A percentile compares a stretch with the other conserved stretches of the same genome.
phyloP scores from a whole-genome alignment of 345 rosid genomes.

The Brassica napus region DNA sequence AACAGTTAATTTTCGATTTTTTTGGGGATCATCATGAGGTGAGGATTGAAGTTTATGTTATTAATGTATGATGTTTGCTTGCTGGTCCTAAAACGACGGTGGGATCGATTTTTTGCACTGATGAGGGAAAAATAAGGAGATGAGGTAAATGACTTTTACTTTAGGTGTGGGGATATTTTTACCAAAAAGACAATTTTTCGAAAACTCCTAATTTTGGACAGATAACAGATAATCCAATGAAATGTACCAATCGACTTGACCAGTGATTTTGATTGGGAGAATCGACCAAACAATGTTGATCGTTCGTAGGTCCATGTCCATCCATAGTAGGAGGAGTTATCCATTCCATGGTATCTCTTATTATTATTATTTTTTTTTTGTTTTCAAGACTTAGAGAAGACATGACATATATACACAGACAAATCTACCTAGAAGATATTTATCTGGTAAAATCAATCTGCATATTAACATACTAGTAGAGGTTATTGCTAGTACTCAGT shows the following conservation, averaged over 20 bases:
- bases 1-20: no score
- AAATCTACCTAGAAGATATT: no score
- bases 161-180: neutral
- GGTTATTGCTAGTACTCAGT: no score
- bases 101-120: neutral
- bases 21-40: neutral
- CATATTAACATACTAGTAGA: no score
- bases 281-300: conserved; percentile 16
- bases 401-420: no score
- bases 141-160: neutral
- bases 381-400: neutral
- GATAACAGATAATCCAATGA: conserved; percentile 22
- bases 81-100: no score
- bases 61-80: neutral
- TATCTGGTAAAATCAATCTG: no score
- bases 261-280: conserved; percentile 27
- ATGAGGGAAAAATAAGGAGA: conserved; percentile 1
- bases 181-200: neutral
- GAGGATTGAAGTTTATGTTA: neutral
- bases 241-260: conserved; percentile 18
- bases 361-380: no score
- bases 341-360: neutral
- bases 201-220: conserved; percentile 4
- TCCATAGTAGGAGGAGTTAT: neutral
- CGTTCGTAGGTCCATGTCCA: neutral